These are phyloP conservation scores for Syzygium malaccense DNA, from an alignment of 441 rosid species.

Conservation along the genomic window DNA sequence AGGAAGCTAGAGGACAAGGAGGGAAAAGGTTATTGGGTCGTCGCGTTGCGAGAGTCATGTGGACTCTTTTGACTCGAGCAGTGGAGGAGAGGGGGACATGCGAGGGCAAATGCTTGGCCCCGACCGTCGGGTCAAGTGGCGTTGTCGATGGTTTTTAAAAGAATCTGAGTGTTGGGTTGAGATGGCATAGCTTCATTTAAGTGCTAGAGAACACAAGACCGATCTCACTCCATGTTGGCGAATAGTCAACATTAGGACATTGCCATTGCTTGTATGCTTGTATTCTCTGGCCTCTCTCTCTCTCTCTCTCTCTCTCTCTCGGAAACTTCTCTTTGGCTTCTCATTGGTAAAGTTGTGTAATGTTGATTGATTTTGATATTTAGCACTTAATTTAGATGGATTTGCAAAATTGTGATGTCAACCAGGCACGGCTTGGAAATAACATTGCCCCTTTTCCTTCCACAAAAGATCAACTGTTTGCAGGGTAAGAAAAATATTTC, in stretches of 20 bases:
- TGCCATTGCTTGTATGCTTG: background rate
- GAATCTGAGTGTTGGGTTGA: background rate
- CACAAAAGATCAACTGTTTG: accelerated
- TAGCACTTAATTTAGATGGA: background rate
- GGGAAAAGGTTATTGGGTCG: background rate
- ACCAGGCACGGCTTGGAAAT: accelerated
- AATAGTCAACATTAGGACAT: background rate
- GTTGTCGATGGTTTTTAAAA: conserved; percentile 2
- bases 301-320: background rate
- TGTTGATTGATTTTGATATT: background rate
- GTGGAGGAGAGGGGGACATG: background rate
- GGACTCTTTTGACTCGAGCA: background rate
- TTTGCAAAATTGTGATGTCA: background rate
- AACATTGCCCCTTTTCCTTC: background rate
- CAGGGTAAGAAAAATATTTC: accelerated
- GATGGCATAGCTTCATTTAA: background rate
- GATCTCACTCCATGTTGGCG: background rate
- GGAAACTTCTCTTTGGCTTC: background rate
- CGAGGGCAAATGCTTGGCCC: background rate
- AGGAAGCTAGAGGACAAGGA: background rate
- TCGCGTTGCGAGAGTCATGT: background rate
- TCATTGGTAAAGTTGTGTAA: background rate
- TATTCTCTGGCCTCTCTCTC: background rate
- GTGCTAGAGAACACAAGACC: conserved; percentile 5
- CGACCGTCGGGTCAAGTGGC: conserved; percentile 20